Base-by-base conservation (phyloP, 164 flowering plant species). In the Saururus chinensis region DNA sequence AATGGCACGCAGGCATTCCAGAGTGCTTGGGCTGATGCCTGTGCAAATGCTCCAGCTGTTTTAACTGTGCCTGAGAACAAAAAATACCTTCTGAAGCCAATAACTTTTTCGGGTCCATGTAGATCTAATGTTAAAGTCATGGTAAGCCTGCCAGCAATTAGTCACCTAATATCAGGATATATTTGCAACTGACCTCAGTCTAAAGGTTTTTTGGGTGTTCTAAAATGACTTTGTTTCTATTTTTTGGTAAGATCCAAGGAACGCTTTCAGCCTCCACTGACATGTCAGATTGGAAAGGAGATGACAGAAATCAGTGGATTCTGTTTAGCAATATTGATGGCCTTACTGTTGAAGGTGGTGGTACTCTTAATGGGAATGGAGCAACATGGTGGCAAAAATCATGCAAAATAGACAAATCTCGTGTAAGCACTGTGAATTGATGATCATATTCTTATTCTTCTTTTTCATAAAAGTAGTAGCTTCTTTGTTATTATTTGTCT, bases 1-100 rank as follows among this genome's bases (percentile, higher is more conserved):
- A 0, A 55, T 55, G 24, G 23, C 35, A 14, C 0, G 35, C 58
- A 55, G 30, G 92, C 92, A 65, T 88, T 88, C 69, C 19, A 41
- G 66, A 67, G 79, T 62, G 92, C 96, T 19, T 88, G 96, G 96
- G 42, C 74, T 42, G 69, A 56, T 61, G 95, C 88, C 30, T 92
- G 98, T 62, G 72, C 82, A 16, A 67, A 78, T 3, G 30, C 60
- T 11, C 35, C 58, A 17, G 30, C 37, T 12, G 35, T 55, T 30
- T 23, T 55, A 8, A 1, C 23, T 2, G 58, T 55, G 14, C 58
- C 58, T 2, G 10, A 65, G 42, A 55, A 55, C 35, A 30, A 30
- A 17, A 55, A 24, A 55, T 55, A 23, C 58, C 30, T 23, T 24
- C 16, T 55, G 23, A 55, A 24, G 30, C 58, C 58, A 9, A 23